phyloP scores from a whole-genome alignment of 2,329 filamentous ascomycete species.

The Calonectria multiphialidica region DNA sequence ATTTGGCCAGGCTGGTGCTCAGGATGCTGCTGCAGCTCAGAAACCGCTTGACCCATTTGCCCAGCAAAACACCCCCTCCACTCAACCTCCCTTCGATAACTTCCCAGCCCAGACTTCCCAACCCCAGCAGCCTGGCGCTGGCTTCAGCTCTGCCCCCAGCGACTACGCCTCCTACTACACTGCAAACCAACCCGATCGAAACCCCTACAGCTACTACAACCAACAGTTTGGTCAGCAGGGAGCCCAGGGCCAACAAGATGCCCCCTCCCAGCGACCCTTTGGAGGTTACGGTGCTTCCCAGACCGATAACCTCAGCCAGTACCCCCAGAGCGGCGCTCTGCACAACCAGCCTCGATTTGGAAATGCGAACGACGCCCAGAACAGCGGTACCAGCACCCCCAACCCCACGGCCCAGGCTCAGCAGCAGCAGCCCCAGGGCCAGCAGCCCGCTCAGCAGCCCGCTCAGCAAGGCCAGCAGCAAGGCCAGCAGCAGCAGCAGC shows the following conservation, averaged over 20 bases:
- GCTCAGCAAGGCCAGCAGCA: constrained; percentile 56
- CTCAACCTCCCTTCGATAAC: constrained; percentile 71
- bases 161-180: constrained; percentile 92
- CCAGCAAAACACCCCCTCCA: constrained; percentile 72
- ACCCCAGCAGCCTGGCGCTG: constrained; percentile 71
- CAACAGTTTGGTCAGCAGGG: constrained; percentile 70
- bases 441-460: constrained; percentile 53
- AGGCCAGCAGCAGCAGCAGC: constrained; percentile 63
- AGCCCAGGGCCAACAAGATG: constrained; percentile 80
- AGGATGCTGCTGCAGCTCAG: constrained; percentile 70
- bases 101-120: constrained; percentile 71
- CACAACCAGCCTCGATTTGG: constrained; percentile 71
- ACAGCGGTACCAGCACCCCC: constrained; percentile 91
- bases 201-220: constrained; percentile 84
- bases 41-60: constrained; percentile 91
- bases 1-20: constrained; percentile 72
- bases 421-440: constrained; percentile 55
- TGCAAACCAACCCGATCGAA: constrained; percentile 77
- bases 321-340: constrained; percentile 76
- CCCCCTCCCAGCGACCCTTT: constrained; percentile 77
- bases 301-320: constrained; percentile 75
- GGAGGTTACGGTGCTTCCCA: constrained; percentile 79
- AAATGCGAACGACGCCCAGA: constrained; percentile 75
- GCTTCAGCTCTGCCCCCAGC: constrained; percentile 79
- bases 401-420: constrained; percentile 77